Conservation (phyloP, 75 land plant species). For the Chamaecyparis obtusa region DNA sequence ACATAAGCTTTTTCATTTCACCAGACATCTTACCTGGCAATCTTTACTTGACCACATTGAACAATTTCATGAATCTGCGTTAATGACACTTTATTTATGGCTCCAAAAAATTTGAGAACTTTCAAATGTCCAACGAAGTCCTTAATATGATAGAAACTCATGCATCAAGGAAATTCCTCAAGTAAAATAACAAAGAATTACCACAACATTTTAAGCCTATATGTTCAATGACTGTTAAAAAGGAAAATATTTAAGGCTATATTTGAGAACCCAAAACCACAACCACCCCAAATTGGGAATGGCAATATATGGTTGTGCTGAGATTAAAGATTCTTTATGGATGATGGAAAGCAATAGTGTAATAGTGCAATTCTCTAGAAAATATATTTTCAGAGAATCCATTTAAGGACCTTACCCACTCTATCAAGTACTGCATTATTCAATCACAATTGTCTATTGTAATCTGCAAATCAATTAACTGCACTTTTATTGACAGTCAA, state of each 20-base stretch:
- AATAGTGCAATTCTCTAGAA: background rate
- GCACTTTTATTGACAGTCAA: background rate
- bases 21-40: background rate
- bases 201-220: background rate
- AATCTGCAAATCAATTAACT: background rate
- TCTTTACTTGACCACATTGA: background rate
- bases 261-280: background rate
- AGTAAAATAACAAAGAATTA: background rate
- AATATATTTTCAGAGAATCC: background rate
- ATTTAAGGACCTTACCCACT: background rate
- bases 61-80: background rate
- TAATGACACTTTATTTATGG: background rate
- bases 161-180: background rate
- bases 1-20: background rate
- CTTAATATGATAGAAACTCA: background rate
- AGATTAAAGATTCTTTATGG: background rate
- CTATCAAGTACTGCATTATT: background rate
- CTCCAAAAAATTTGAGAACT: background rate
- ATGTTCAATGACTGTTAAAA: background rate
- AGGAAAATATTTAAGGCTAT: background rate
- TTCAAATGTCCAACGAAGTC: background rate
- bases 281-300: background rate
- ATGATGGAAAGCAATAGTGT: background rate
- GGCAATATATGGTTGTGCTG: background rate
- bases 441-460: background rate